phyloP scores from a whole-genome alignment of 805 yeast species.

The Teunomyces funiuensis region DNA sequence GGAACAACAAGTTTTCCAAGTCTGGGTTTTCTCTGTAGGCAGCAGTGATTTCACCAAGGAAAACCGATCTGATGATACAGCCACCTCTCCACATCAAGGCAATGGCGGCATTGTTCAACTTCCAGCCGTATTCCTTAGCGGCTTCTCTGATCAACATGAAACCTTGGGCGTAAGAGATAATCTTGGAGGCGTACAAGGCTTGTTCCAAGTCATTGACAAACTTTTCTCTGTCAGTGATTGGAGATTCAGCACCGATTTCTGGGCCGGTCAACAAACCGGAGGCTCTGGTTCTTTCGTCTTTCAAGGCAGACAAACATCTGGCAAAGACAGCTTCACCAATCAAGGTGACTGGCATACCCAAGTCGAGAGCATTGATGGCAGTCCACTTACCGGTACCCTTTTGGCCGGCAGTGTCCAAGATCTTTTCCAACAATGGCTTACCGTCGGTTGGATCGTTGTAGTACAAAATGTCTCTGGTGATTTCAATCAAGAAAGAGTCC shows the following conservation, averaged over 20 bases:
- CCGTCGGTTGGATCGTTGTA: conserved; percentile 85
- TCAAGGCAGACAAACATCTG: conserved; percentile 91
- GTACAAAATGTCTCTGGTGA: conserved; percentile 91
- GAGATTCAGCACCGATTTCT: conserved; percentile 55
- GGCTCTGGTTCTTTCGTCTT: conserved; percentile 87
- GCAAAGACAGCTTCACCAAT: conserved; percentile 99
- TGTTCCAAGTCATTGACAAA: conserved; percentile 94
- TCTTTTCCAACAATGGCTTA: conserved; percentile 92
- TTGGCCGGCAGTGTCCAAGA: conserved; percentile 96
- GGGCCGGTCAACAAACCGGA: conserved; percentile 82
- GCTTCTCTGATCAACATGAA: conserved; percentile 99
- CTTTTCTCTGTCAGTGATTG: conserved; percentile 70
- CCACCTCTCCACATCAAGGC: conserved; percentile 99
- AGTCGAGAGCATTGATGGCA: conserved; percentile 94
- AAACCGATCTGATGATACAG: conserved; percentile 98
- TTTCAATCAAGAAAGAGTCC: conserved; percentile 95
- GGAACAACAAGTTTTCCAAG: conserved; percentile 91
- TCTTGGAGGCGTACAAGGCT: conserved; percentile 97
- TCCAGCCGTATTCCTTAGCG: conserved; percentile 95
- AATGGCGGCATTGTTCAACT: conserved; percentile 95
- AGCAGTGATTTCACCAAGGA: conserved; percentile 93
- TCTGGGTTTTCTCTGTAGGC: conserved; percentile 94
- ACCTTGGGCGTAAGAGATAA: conserved; percentile 98
- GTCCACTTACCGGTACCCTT: conserved; percentile 99
- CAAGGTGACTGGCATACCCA: conserved; percentile 97